Percentiles rank a stretch among this genome's conserved stretches.
phyloP scores from a whole-genome alignment of 371 early-diverging fungal species.

The Rhizopus delemar region DNA sequence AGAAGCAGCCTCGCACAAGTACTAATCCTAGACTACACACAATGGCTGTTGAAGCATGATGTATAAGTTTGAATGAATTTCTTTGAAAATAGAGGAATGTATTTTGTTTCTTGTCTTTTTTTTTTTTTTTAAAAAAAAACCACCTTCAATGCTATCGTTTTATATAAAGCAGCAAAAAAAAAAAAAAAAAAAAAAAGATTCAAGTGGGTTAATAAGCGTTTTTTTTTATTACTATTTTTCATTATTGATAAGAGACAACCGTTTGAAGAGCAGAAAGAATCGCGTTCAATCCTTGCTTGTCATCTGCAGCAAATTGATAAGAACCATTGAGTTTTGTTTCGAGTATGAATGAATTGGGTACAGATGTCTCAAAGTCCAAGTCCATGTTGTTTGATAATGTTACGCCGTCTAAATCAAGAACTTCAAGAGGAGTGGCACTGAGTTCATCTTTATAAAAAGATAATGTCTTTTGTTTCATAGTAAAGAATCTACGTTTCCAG shows the following conservation, averaged over 20 bases:
- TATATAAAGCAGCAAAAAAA: no score
- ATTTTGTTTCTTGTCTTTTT: no score
- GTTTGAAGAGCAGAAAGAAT: constrained; percentile 40
- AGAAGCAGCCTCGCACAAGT: no score
- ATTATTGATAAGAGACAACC: constrained; percentile 3
- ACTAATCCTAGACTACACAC: neutral
- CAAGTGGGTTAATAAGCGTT: no score
- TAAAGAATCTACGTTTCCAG: constrained; percentile 39
- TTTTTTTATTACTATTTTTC: neutral
- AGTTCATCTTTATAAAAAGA: constrained; percentile 28
- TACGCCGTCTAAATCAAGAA: constrained; percentile 49
- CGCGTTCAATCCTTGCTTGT: constrained; percentile 20
- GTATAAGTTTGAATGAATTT: no score
- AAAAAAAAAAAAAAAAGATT: no score
- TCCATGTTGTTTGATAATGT: constrained; percentile 32
- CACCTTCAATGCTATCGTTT: no score
- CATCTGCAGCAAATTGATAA: constrained; percentile 42
- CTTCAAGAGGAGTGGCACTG: constrained; percentile 34
- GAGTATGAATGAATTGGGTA: constrained; percentile 47
- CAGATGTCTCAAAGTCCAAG: constrained; percentile 37
- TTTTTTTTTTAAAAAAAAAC: no score
- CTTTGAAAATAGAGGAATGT: no score
- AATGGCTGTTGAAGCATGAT: neutral
- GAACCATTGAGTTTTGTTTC: constrained; percentile 34
- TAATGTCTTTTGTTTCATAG: constrained; percentile 24